These are phyloP conservation scores for Vaccinium darrowii DNA, from an alignment of 148 eudicot species.

Conservation along the genomic window DNA sequence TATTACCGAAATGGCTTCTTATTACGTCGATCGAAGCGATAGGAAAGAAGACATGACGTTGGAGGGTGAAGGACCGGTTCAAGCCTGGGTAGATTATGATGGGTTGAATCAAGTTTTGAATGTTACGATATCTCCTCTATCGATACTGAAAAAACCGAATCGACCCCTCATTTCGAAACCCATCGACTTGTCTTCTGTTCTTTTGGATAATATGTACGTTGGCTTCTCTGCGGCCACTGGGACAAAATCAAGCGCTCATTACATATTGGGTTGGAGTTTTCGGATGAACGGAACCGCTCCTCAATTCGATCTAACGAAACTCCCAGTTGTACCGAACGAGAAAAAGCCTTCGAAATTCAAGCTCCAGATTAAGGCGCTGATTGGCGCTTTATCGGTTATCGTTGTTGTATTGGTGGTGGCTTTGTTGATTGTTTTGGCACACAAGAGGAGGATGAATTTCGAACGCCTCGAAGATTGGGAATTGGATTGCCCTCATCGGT, in stretches of 20 bases:
- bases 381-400: constrained; percentile 13
- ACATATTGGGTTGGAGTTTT: constrained; percentile 40
- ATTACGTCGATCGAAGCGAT: neutral
- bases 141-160: constrained; percentile 21
- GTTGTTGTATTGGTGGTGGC: constrained; percentile 10
- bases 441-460: neutral
- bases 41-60: constrained; percentile 2
- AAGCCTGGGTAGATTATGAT: constrained; percentile 45
- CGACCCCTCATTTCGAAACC: constrained; percentile 19
- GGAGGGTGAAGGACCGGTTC: constrained; percentile 19
- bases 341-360: neutral
- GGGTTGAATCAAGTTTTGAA: constrained; percentile 1
- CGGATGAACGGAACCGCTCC: constrained; percentile 17
- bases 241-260: constrained; percentile 23
- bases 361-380: neutral
- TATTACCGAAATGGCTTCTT: neutral
- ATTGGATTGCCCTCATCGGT: constrained; percentile 35
- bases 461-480: constrained; percentile 39
- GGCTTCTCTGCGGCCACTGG: constrained; percentile 44
- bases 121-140: constrained; percentile 28
- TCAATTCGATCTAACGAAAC: constrained; percentile 7
- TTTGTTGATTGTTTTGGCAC: neutral
- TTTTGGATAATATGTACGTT: constrained; percentile 19
- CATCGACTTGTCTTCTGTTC: constrained; percentile 3
- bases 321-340: neutral